These are phyloP conservation scores for Penicillium daleae DNA, from an alignment of 495 filamentous ascomycete genomes.

Conservation along the genomic window DNA sequence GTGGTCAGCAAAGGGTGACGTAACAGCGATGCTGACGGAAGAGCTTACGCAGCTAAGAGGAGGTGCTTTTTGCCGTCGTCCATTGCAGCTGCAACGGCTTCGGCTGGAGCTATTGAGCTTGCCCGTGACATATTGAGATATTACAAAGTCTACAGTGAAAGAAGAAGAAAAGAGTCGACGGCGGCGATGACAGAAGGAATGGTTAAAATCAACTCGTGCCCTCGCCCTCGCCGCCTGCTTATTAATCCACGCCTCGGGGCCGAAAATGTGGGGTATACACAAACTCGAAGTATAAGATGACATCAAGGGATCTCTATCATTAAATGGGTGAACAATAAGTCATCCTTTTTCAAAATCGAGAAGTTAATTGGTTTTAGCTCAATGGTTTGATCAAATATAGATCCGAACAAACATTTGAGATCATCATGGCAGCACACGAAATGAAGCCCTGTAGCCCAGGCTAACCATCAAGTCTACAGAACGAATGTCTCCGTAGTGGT, in stretches of 20 bases:
- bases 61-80: conserved; percentile 74
- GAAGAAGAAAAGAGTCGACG: background rate
- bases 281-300: background rate
- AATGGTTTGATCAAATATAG: background rate
- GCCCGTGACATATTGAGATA: background rate
- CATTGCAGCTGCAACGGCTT: conserved; percentile 12
- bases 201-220: background rate
- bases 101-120: conserved; percentile 5
- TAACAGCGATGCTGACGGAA: too few species aligned
- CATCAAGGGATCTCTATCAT: background rate
- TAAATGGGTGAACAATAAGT: too few species aligned
- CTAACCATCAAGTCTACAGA: background rate
- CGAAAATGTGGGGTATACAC: conserved; percentile 1
- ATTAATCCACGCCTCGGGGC: background rate
- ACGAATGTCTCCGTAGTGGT: background rate
- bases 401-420: too few species aligned
- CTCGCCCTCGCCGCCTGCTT: background rate
- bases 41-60: conserved; percentile 69
- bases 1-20: too few species aligned
- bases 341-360: background rate
- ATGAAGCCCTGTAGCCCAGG: background rate
- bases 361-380: background rate
- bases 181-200: background rate
- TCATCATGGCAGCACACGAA: background rate
- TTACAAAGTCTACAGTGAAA: background rate